Evolutionary conservation across 805 yeast species (phyloP).

Genomic region (Cyberlindnera japonica): DNA sequence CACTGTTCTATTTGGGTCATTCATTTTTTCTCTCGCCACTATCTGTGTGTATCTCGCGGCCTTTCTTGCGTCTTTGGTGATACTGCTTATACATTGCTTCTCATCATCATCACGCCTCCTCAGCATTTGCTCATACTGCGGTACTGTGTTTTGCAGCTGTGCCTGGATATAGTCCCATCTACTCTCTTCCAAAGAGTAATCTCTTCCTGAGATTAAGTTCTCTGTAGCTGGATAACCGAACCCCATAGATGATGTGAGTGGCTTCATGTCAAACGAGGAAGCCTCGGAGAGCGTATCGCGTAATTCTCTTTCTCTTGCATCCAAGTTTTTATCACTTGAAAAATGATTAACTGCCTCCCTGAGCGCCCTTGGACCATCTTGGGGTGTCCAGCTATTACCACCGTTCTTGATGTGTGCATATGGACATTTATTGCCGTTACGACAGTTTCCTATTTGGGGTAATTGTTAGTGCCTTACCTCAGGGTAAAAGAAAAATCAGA

Average conservation of each 20-base stretch:
- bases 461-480: no score
- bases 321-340: constrained; percentile 8
- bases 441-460: constrained; percentile 1
- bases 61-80: constrained; percentile 39
- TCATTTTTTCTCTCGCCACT: constrained; percentile 41
- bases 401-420: not conserved
- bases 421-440: not conserved
- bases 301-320: constrained; percentile 29
- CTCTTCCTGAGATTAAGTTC: constrained; percentile 49
- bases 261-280: constrained; percentile 28
- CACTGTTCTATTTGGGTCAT: constrained; percentile 25
- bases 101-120: constrained; percentile 44
- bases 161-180: constrained; percentile 46
- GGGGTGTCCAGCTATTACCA: not conserved
- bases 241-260: constrained; percentile 41
- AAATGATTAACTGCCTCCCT: constrained; percentile 8
- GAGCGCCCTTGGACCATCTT: not conserved
- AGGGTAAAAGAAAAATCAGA: no score
- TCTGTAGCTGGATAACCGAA: constrained; percentile 44
- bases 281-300: constrained; percentile 22
- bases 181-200: constrained; percentile 50
- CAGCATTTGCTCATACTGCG: constrained; percentile 39
- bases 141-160: constrained; percentile 31
- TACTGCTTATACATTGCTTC: constrained; percentile 37
- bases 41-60: constrained; percentile 57